These are phyloP conservation scores for Stagonosporopsis cucurbitacearum DNA, from an alignment of 2,329 filamentous ascomycete genomes.

Conservation along the genomic window DNA sequence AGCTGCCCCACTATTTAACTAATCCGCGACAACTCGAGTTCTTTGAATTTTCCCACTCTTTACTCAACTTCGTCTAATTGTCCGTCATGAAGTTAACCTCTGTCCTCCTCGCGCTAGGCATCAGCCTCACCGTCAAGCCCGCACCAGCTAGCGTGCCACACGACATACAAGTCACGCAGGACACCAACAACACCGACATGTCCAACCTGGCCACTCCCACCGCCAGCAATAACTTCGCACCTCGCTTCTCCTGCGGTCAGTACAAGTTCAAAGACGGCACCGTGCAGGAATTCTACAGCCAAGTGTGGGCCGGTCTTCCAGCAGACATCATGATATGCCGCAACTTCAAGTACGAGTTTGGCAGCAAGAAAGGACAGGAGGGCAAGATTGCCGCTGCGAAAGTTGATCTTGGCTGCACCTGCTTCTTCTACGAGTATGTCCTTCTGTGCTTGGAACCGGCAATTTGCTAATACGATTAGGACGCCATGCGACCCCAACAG, in stretches of 20 bases:
- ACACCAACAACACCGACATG: background rate
- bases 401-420: constrained; percentile 11
- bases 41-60: too few species aligned
- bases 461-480: background rate
- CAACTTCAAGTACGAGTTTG: constrained; percentile 14
- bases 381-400: constrained; percentile 15
- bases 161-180: background rate
- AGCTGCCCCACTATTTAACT: background rate
- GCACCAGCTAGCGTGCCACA: background rate
- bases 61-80: background rate
- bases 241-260: constrained; percentile 13
- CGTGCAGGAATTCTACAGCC: constrained; percentile 13
- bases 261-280: constrained; percentile 17
- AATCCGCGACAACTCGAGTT: too few species aligned
- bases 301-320: constrained; percentile 13
- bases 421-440: constrained; percentile 15
- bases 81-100: background rate
- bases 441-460: too few species aligned
- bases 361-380: constrained; percentile 7
- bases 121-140: background rate
- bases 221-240: background rate
- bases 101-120: background rate
- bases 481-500: background rate
- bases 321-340: constrained; percentile 8
- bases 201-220: background rate